These are phyloP conservation scores for Saccharum spontaneum DNA, from an alignment of 176 grass and related monocot species.

Conservation along the genomic window DNA sequence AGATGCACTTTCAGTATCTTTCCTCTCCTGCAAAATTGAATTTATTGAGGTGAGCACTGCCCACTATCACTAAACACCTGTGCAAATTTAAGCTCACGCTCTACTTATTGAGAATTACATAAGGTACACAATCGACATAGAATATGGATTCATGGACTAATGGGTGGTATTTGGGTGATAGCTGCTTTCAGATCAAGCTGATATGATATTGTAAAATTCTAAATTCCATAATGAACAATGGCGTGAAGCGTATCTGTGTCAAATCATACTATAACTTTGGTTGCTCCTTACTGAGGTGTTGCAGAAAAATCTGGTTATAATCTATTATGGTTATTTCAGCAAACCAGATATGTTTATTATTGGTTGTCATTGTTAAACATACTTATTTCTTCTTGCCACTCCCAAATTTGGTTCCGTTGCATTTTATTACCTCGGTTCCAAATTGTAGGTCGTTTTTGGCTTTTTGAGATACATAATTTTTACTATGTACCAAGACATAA, in stretches of 20 bases:
- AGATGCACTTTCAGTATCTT: background rate
- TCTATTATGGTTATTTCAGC: background rate
- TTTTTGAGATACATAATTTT: background rate
- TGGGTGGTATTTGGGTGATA: background rate
- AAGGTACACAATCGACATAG: background rate
- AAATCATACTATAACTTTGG: background rate
- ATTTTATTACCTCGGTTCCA: background rate
- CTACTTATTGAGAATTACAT: background rate
- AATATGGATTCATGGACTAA: background rate
- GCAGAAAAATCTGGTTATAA: background rate
- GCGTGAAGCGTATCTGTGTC: background rate
- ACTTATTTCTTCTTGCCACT: background rate
- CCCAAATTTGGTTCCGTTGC: background rate
- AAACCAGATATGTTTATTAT: background rate
- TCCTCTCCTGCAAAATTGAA: background rate
- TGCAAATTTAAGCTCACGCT: background rate
- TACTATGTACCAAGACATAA: too few species aligned
- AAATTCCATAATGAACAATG: background rate
- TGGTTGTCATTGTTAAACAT: background rate
- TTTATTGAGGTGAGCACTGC: background rate
- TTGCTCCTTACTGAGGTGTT: background rate
- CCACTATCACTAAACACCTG: background rate
- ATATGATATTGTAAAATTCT: background rate
- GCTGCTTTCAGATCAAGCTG: conserved; percentile 1
- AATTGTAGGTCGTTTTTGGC: background rate